A percentile compares a stretch with the other conserved stretches of the same genome.
Conservation (phyloP, 306 rosid genomes). For the Begonia peltatifolia region DNA sequence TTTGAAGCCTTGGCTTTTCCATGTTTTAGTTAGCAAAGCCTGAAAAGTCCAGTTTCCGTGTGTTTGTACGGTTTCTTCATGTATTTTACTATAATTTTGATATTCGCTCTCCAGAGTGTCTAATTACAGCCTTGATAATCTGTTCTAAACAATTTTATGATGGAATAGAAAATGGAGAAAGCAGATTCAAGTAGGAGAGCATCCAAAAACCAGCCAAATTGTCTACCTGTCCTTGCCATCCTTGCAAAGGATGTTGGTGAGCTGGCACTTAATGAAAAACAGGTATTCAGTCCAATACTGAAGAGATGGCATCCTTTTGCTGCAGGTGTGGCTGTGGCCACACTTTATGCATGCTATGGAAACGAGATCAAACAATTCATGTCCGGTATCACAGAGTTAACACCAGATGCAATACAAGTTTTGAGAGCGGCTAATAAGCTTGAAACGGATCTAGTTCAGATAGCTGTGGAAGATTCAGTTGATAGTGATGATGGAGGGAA, state of each 20-base stretch:
- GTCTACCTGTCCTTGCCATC: conserved; percentile 82
- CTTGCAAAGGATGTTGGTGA: conserved; percentile 93
- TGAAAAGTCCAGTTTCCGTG: too few relatives aligned
- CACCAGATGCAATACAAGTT: conserved; percentile 91
- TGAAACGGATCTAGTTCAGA: conserved; percentile 93
- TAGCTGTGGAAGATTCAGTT: conserved; percentile 92
- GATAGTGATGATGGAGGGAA: conserved; percentile 97
- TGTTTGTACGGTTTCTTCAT: too few relatives aligned
- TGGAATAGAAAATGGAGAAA: conserved; percentile 79
- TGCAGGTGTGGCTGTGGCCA: conserved; percentile 95
- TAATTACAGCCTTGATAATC: too few relatives aligned
- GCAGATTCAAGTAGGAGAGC: conserved; percentile 97
- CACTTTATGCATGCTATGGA: conserved; percentile 86
- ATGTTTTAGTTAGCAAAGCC: too few relatives aligned
- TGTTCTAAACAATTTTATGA: conserved; percentile 11
- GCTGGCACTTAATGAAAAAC: conserved; percentile 70
- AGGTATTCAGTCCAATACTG: conserved; percentile 78
- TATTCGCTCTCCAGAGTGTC: too few relatives aligned
- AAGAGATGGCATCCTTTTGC: conserved; percentile 95
- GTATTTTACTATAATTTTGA: too few relatives aligned
- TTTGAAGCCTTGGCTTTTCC: too few relatives aligned
- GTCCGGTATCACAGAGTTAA: conserved; percentile 68
- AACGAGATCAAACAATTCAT: conserved; percentile 85
- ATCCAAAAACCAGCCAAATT: conserved; percentile 70
- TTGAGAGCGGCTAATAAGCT: conserved; percentile 92